These are phyloP conservation scores for Metschnikowia rubicola DNA, from an alignment of 805 yeast genomes.

Conservation along the genomic window DNA sequence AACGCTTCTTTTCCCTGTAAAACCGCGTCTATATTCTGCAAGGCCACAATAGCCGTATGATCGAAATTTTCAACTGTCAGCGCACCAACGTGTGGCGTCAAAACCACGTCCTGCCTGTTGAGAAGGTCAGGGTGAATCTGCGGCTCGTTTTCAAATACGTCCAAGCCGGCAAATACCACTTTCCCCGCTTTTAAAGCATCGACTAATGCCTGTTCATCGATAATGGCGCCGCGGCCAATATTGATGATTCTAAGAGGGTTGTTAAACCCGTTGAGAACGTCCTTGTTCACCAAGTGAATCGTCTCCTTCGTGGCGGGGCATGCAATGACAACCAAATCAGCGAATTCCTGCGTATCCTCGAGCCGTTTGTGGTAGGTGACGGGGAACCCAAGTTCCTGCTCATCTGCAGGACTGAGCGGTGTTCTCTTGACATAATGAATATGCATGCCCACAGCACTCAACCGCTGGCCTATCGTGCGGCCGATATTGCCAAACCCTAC, in stretches of 20 bases:
- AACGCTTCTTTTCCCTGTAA: slow-evolving; percentile 31
- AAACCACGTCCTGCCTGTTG: slow-evolving; percentile 57
- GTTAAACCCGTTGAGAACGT: slow-evolving; percentile 45
- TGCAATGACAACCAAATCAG: slow-evolving; percentile 62
- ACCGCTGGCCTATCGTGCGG: slow-evolving; percentile 53
- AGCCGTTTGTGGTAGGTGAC: slow-evolving; percentile 40
- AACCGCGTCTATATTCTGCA: slow-evolving; percentile 51
- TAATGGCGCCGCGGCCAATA: slow-evolving; percentile 70
- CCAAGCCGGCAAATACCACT: slow-evolving; percentile 65
- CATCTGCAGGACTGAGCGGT: slow-evolving; percentile 32
- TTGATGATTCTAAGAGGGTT: slow-evolving; percentile 63
- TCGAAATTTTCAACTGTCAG: slow-evolving; percentile 39
- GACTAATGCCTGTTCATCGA: slow-evolving; percentile 64
- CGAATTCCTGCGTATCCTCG: slow-evolving; percentile 31
- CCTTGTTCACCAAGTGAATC: slow-evolving; percentile 47
- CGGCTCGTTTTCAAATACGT: slow-evolving; percentile 69
- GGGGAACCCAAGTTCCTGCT: slow-evolving; percentile 39
- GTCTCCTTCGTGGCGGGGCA: slow-evolving; percentile 66
- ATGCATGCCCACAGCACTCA: slow-evolving; percentile 60
- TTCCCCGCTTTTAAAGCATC: slow-evolving; percentile 58
- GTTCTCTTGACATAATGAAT: slow-evolving; percentile 60
- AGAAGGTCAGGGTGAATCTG: slow-evolving; percentile 46
- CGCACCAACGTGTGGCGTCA: slow-evolving; percentile 73
- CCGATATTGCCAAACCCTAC: slow-evolving; percentile 81
- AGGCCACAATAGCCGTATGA: slow-evolving; percentile 48